Evolutionary conservation across 306 rosid species (phyloP), one percentile per base, ranked within the genome.

Genomic region (Gillenia trifoliata): DNA sequence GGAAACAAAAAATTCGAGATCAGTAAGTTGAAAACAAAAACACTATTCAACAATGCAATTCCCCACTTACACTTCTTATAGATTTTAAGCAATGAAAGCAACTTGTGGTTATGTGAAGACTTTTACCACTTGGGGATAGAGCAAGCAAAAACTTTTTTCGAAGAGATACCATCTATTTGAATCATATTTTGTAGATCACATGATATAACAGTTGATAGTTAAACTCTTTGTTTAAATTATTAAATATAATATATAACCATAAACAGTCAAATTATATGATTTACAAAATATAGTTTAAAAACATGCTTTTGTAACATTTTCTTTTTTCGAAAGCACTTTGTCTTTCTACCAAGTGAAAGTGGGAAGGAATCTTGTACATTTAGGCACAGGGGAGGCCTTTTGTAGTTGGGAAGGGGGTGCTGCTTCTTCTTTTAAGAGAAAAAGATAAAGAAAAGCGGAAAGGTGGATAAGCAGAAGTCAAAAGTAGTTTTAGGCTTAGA

Each of bases 401-500:
- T 50, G 56, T 50, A 7, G 20, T 16, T 2, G 56, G 56, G n/a
- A 50, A 50, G 56, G 56, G 12, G 61, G 28, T 22, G 10, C 34
- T 59, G 36, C 38, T 16, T 13, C 22, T 59, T 43, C 0, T 17
- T 22, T n/a, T 11, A 36, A 38, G 43, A 4, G 26, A 54, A 25
- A 29, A 6, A n/a, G 26, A 0, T 8, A 20, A 33, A n/a, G 54
- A 6, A 33, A 19, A 64, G 45, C 45, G 15, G 64, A 8, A 45
- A 43, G 20, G 22, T 25, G 2, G 72, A 36, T 40, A 49, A 71
- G 78, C 50, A 13, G 38, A 22, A 78, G 77, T 64, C 80, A 74
- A 82, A 82, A 78, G 57, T 57, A 67, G 8, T 47, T 12, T 56
- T 20, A 59, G 65, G 30, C 33, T 74, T 59, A 31, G 50, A 16